Conservation (phyloP, 1,284 basidiomycete genomes). For the Cryptococcus sp. region DNA sequence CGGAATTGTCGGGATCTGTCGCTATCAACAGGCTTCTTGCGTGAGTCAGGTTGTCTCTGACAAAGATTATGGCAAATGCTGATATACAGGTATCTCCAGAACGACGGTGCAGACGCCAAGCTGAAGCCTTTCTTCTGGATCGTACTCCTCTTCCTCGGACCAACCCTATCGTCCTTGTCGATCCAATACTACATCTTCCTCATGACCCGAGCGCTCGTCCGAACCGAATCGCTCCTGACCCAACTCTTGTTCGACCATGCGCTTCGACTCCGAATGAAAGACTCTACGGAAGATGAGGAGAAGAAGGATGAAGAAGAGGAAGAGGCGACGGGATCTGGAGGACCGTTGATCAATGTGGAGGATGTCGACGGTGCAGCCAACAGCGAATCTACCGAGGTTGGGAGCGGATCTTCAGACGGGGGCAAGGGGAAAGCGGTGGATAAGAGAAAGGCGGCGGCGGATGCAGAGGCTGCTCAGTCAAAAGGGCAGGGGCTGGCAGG, state of each 20-base stretch:
- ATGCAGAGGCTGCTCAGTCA: slow-evolving; percentile 16
- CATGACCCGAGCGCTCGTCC: slow-evolving; percentile 49
- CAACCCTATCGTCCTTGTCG: slow-evolving; percentile 42
- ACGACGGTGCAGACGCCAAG: slow-evolving; percentile 42
- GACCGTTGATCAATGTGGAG: slow-evolving; percentile 14
- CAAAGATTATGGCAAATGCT: too few species aligned
- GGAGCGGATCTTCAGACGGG: slow-evolving; percentile 11
- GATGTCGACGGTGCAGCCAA: slow-evolving; percentile 4
- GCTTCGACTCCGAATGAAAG: slow-evolving; percentile 57
- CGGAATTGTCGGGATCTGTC: slow-evolving; percentile 50
- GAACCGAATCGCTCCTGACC: slow-evolving; percentile 59
- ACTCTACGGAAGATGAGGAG: slow-evolving; percentile 30
- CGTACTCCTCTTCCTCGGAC: slow-evolving; percentile 54
- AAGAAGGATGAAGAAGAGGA: slow-evolving; percentile 6
- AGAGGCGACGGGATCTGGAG: slow-evolving; percentile 3
- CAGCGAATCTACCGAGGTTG: slow-evolving; percentile 19
- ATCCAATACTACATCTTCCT: slow-evolving; percentile 46
- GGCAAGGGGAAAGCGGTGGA: slow-evolving; percentile 15
- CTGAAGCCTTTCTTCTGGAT: slow-evolving; percentile 61
- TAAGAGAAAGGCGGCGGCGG: slow-evolving; percentile 5
- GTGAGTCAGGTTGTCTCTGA: slow-evolving; percentile 3
- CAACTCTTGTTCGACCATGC: slow-evolving; percentile 66
- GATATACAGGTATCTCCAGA: slow-evolving; percentile 48
- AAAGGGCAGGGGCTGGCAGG: slow-evolving; percentile 51
- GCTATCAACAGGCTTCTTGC: slow-evolving; percentile 52